These are phyloP conservation scores for Strobilomyces dryophilus DNA, from an alignment of 768 basidiomycete species.

Conservation along the genomic window DNA sequence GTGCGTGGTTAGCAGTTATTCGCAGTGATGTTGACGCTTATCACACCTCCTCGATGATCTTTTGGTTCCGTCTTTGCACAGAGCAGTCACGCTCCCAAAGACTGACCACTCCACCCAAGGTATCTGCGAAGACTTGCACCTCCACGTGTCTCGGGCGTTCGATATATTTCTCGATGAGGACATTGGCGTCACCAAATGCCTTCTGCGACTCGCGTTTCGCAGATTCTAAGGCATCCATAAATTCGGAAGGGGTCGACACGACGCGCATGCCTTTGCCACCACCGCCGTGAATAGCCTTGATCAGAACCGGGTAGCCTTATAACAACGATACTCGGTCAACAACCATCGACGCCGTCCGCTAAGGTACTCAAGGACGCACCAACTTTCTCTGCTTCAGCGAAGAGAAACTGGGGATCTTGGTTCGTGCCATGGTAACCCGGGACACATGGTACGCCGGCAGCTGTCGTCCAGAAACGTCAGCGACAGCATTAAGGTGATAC, in stretches of 20 bases:
- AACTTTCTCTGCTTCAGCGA: slow-evolving; percentile 64
- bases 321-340: neutral
- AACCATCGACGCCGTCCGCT: neutral
- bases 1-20: neutral
- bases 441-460: slow-evolving; percentile 87
- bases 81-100: slow-evolving; percentile 96
- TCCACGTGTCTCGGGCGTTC: slow-evolving; percentile 87
- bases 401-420: slow-evolving; percentile 71
- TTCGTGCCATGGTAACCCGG: slow-evolving; percentile 89
- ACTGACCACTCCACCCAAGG: slow-evolving; percentile 74
- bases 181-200: slow-evolving; percentile 81
- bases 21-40: neutral
- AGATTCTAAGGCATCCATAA: slow-evolving; percentile 76
- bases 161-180: slow-evolving; percentile 88
- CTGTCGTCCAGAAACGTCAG: slow-evolving; percentile 35
- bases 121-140: slow-evolving; percentile 92
- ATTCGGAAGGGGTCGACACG: slow-evolving; percentile 62
- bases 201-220: slow-evolving; percentile 88
- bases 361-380: slow-evolving; percentile 36
- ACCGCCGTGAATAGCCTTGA: slow-evolving; percentile 95
- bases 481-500: neutral
- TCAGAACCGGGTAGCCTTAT: slow-evolving; percentile 82
- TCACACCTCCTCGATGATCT: slow-evolving; percentile 85
- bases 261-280: slow-evolving; percentile 96
- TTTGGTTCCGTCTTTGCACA: slow-evolving; percentile 90